Evolutionary conservation across 306 rosid genomes (phyloP), one percentile per base, ranked within the genome.

Genomic region (Quercus bicolor): DNA sequence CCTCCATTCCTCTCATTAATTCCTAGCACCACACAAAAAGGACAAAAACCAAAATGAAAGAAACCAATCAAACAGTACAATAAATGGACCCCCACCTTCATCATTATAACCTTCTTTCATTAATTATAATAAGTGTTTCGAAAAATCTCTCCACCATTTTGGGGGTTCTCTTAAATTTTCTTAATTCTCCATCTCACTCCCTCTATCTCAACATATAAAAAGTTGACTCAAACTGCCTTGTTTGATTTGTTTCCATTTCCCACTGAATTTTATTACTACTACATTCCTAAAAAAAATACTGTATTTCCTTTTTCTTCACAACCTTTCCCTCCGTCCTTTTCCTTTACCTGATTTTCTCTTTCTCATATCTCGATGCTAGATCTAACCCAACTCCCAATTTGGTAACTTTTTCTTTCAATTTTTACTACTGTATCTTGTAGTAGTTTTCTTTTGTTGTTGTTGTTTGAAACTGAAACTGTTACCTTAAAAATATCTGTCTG

Each of bases 291-390:
- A 28, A 28, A 34, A 6, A 40, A 40, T 2, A 26, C 28, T 26
- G 28, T 34, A 40, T 29, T 76, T 23, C 21, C 57, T 77, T 31
- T 28, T 78, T 75, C 11, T 70, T 16, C 48, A 31, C 59, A 55
- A 31, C 68, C 51, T 13, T 18, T 76, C 18, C 20, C 52, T 8
- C 3, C 12, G 45, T 40, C 45, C 45, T 40, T 40, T 40, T 40
- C 45, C 45, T 40, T 40, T 78, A 51, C 23, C 60, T 56, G 24
- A 29, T 24, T 77, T 75, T 45, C 51, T 70, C 62, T 64, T 52
- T 40, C 12, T 77, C 57, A 45, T 68, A 68, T 65, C 69, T 31
- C 57, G 68, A 48, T 65, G 81, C 79, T 56, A 79, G 88, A 85
- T 85, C 87, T 57, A 48, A 20, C 16, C 33, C 76, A 73, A 85